These are phyloP conservation scores for Excoecaria agallocha DNA, from an alignment of 345 rosid genomes.

Conservation along the genomic window DNA sequence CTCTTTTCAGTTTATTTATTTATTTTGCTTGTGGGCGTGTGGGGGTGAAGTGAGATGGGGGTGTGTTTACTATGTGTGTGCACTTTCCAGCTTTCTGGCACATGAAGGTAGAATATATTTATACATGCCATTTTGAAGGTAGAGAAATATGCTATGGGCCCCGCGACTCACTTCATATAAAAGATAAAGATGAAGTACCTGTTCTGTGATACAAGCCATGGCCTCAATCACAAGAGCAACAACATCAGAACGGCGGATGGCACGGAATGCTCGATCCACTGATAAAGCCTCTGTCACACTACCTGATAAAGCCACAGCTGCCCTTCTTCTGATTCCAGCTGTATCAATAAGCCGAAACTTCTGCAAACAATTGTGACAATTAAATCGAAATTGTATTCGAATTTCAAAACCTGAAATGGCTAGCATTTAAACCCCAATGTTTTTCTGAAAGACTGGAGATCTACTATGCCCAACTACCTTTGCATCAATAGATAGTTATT, in stretches of 20 bases:
- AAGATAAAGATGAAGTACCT: conserved; percentile 48
- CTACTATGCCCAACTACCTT: neutral
- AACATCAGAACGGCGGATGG: conserved; percentile 90
- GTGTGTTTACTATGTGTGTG: neutral
- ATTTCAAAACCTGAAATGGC: neutral
- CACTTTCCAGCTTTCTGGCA: neutral
- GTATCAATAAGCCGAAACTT: conserved; percentile 91
- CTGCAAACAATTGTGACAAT: conserved; percentile 43
- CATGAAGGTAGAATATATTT: neutral
- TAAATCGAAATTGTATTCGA: neutral
- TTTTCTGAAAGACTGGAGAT: neutral
- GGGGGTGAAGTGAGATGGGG: neutral
- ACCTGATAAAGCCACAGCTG: conserved; percentile 85
- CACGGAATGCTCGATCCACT: conserved; percentile 90
- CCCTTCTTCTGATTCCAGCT: conserved; percentile 93
- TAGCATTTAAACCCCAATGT: neutral
- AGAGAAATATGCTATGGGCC: neutral
- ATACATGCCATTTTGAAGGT: neutral
- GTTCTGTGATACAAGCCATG: conserved; percentile 93
- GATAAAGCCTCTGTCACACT: conserved; percentile 89
- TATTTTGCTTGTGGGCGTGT: neutral
- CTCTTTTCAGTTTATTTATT: neutral
- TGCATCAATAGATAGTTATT: neutral
- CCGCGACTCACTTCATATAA: neutral
- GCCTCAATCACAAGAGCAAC: conserved; percentile 97